Percentiles rank a stretch among this genome's conserved stretches.
Evolutionary conservation across 2,329 filamentous ascomycete species (phyloP).

Genomic region (Colletotrichum brevisporum): DNA sequence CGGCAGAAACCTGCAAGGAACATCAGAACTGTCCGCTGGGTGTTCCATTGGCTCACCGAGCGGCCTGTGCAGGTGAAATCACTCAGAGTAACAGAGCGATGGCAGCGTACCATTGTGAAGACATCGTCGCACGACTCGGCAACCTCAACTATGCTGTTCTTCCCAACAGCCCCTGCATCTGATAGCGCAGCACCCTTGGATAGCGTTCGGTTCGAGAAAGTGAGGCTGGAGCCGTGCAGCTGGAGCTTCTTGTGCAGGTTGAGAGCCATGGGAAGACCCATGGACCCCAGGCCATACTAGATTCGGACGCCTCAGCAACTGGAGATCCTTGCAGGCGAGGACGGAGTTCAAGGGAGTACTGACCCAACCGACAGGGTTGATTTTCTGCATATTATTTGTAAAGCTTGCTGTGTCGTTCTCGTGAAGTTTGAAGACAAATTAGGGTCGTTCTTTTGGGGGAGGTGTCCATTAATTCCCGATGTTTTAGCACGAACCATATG

Average conservation of each 20-base stretch:
- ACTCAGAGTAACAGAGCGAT: no score
- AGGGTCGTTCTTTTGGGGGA: no score
- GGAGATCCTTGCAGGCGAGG: not conserved
- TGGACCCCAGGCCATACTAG: conserved; percentile 61
- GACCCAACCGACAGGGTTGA: conserved; percentile 26
- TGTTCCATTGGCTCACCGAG: not conserved
- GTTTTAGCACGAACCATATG: no score
- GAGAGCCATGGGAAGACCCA: conserved; percentile 64
- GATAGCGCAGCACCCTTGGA: conserved; percentile 55
- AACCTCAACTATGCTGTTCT: conserved; percentile 45
- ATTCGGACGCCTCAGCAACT: not conserved
- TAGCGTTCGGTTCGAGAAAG: conserved; percentile 62
- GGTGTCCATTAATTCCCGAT: no score
- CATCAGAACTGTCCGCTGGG: not conserved
- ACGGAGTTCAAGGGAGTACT: not conserved
- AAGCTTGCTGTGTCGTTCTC: no score
- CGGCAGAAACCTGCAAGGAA: conserved; percentile 46
- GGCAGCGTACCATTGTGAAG: conserved; percentile 55
- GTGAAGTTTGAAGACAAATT: no score
- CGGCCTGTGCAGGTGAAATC: no score
- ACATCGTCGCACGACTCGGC: conserved; percentile 50
- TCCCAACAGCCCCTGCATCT: conserved; percentile 47
- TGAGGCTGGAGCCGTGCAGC: conserved; percentile 52
- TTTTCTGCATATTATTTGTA: conserved; percentile 13
- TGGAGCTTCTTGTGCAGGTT: conserved; percentile 57